Base-by-base conservation (phyloP, 306 rosid species). In the Arachis hypogaea region DNA sequence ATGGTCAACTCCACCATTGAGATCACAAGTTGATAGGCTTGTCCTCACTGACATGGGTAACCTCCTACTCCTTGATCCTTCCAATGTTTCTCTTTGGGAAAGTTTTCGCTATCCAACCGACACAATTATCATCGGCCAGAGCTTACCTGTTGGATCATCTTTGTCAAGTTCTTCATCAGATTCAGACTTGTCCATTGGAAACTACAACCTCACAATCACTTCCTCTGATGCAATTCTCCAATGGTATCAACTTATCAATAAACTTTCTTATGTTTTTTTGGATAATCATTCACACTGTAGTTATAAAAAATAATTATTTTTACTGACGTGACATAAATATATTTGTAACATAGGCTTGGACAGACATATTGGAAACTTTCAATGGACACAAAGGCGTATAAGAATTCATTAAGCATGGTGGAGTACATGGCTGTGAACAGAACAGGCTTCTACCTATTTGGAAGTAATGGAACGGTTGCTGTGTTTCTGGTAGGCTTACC, bases 301-400 rank as follows among this genome's bases (percentile, higher is more conserved):
- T 22, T 22, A 22, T 22, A 18, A 18, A 18, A 18, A 18, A 18
- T 18, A 18, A 18, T 18, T 18, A 18, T 18, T 18, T 18, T 18
- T 18, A 18, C 18, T 18, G 18, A 18, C 18, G 1, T 1, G 28
- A 22, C 28, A 1, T 22, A 1, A 22, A 22, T 22, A 22, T 22
- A 1, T 22, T 22, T 33, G 38, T 33, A 33, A 33, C 38, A 33
- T 33, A 33, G 38, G 38, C 4, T 33, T 59, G 88, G 86, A 29
- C 98, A 93, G 71, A 78, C 86, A 63, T 91, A 93, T 59, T 93
- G 98, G 98, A 88, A 80, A 75, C 59, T 93, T 65, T 89, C 97
- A 5, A 74, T 83, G 88, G 88, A 66, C 16, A 68, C 82, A 63
- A 50, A 50, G 0, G 91, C 85, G 50, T 82, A 18, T 66, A 80